A percentile compares a stretch with the other conserved stretches of the same genome.
These are phyloP conservation scores for Solanum chacoense DNA, from an alignment of 305 asterid genomes.

Conservation along the genomic window DNA sequence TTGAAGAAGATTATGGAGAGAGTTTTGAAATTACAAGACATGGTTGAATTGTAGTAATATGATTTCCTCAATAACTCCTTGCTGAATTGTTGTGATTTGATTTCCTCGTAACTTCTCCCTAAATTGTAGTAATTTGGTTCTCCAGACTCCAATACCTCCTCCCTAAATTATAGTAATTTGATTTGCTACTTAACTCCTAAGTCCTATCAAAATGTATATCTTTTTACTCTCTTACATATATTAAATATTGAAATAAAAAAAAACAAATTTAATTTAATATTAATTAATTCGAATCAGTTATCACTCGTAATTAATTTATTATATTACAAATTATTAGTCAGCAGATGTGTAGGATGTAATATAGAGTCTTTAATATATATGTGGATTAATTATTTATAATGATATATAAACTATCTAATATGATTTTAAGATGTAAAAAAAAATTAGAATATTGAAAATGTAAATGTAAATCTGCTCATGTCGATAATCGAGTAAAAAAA, in stretches of 20 bases:
- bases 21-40: background rate
- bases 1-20: background rate
- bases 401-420: background rate
- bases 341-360: background rate
- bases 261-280: background rate
- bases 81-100: background rate
- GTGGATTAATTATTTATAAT: background rate
- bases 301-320: background rate
- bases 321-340: background rate
- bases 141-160: background rate
- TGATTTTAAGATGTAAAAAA: background rate
- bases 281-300: background rate
- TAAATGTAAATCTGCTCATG: background rate
- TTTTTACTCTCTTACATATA: background rate
- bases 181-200: background rate
- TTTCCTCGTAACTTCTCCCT: background rate
- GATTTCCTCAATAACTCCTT: background rate
- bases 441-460: background rate
- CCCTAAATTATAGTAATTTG: background rate
- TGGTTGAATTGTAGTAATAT: background rate
- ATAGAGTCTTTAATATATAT: background rate
- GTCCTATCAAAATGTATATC: background rate
- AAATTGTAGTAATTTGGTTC: background rate
- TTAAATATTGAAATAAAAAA: background rate
- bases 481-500: background rate